phyloP scores from a whole-genome alignment of 495 filamentous ascomycete genomes.

The Niebla homalea region DNA sequence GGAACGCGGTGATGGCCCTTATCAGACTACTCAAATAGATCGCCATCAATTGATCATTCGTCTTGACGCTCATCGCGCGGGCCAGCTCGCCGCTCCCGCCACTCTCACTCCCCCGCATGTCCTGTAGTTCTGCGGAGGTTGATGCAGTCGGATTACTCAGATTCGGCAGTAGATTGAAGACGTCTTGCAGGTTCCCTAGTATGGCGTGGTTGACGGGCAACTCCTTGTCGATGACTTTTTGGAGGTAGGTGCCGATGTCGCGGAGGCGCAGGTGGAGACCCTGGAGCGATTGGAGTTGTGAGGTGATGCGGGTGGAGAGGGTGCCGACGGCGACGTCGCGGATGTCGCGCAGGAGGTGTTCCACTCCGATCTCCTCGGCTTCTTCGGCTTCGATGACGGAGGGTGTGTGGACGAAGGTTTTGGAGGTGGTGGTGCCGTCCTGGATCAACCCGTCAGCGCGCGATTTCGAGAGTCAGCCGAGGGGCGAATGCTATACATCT shows the following conservation, averaged over 20 bases:
- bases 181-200: slow-evolving; percentile 92
- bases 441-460: slow-evolving; percentile 21
- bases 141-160: slow-evolving; percentile 66
- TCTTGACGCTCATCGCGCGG: slow-evolving; percentile 95
- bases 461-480: not conserved
- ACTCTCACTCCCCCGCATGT: slow-evolving; percentile 18
- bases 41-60: slow-evolving; percentile 95
- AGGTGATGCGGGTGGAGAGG: slow-evolving; percentile 94
- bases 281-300: slow-evolving; percentile 93
- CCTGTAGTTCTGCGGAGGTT: slow-evolving; percentile 25
- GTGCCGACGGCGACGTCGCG: slow-evolving; percentile 96
- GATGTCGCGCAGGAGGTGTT: slow-evolving; percentile 95
- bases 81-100: slow-evolving; percentile 65
- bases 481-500: slow-evolving; percentile 53
- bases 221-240: slow-evolving; percentile 85
- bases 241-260: slow-evolving; percentile 88
- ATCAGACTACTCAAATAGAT: slow-evolving; percentile 96
- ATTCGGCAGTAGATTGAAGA: slow-evolving; percentile 97
- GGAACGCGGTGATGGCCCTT: slow-evolving; percentile 95
- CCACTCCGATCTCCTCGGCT: slow-evolving; percentile 96
- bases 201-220: slow-evolving; percentile 96
- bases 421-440: slow-evolving; percentile 95
- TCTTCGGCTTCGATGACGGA: slow-evolving; percentile 98
- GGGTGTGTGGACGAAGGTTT: slow-evolving; percentile 98
- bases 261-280: slow-evolving; percentile 89